Conservation (phyloP, 176 grass and related monocot species). For the Stipa capillata region DNA sequence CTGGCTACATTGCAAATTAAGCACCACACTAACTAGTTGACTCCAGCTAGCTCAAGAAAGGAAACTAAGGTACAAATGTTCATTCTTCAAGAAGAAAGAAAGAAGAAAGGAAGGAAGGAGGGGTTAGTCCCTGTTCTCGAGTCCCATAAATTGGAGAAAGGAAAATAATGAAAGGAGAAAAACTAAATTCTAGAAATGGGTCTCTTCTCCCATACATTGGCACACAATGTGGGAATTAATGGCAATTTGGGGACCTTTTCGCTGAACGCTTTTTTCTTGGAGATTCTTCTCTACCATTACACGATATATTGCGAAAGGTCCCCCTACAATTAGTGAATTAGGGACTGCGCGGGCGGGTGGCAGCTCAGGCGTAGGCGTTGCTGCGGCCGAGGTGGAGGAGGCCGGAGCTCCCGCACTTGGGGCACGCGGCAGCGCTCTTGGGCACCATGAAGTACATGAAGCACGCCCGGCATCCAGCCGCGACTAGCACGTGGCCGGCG, state of each 20-base stretch:
- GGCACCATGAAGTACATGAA: conserved; percentile 99
- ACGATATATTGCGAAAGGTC: neutral
- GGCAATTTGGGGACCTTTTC: conserved; percentile 19
- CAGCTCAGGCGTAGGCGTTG: conserved; percentile 34
- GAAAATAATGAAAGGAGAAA: neutral
- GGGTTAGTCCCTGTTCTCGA: conserved; percentile 9
- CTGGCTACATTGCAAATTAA: too few relatives aligned
- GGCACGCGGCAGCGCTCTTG: conserved; percentile 54
- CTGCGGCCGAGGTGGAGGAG: conserved; percentile 70
- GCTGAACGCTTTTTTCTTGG: conserved; percentile 15
- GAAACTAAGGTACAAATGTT: neutral
- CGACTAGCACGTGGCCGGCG: conserved; percentile 46
- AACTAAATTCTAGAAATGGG: neutral
- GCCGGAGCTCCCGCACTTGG: conserved; percentile 63
- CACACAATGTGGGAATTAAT: conserved; percentile 20
- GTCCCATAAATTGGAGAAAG: neutral
- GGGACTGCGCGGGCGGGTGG: neutral
- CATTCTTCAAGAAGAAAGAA: neutral
- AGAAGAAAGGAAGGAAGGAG: too few relatives aligned
- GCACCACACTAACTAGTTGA: too few relatives aligned
- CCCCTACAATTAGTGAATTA: conserved; percentile 6
- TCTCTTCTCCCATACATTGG: conserved; percentile 34
- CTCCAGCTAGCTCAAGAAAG: neutral
- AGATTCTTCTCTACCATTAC: too few relatives aligned
- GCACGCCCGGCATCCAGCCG: conserved; percentile 73